phyloP scores from a whole-genome alignment of 805 yeast genomes.

The Suhomyces tanzawaensis region DNA sequence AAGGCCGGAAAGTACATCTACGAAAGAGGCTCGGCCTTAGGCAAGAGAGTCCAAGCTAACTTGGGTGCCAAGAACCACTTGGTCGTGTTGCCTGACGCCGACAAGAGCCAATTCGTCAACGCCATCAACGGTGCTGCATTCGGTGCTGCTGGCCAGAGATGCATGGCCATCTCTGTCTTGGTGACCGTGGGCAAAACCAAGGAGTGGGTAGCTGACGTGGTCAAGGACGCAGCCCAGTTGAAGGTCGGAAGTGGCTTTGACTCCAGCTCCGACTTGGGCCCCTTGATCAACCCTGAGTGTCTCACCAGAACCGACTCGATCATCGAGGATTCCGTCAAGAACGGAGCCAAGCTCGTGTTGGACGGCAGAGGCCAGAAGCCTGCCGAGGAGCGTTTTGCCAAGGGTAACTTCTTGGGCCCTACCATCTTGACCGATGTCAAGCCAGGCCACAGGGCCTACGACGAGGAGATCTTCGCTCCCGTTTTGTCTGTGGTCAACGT shows the following conservation, averaged over 20 bases:
- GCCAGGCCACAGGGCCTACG: slow-evolving; percentile 70
- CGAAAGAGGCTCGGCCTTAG: slow-evolving; percentile 60
- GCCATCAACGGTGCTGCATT: slow-evolving; percentile 74
- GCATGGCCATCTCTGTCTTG: slow-evolving; percentile 74
- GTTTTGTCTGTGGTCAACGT: slow-evolving; percentile 61
- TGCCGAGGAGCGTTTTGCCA: slow-evolving; percentile 32
- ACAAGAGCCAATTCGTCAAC: slow-evolving; percentile 58
- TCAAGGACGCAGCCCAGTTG: slow-evolving; percentile 54
- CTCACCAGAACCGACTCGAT: slow-evolving; percentile 54
- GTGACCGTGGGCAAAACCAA: slow-evolving; percentile 68
- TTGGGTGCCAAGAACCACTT: slow-evolving; percentile 80
- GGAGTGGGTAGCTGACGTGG: slow-evolving; percentile 61
- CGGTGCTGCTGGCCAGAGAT: slow-evolving; percentile 84
- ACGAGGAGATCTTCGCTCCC: slow-evolving; percentile 77
- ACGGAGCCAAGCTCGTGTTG: slow-evolving; percentile 60
- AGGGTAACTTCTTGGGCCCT: slow-evolving; percentile 73
- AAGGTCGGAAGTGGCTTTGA: slow-evolving; percentile 68
- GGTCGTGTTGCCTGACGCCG: slow-evolving; percentile 70
- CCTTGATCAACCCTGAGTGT: slow-evolving; percentile 63
- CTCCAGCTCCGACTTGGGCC: slow-evolving; percentile 62
- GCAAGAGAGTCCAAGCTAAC: slow-evolving; percentile 75
- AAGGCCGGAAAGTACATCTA: slow-evolving; percentile 75
- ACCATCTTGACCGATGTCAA: slow-evolving; percentile 60
- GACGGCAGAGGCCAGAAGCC: slow-evolving; percentile 59
- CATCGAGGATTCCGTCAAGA: slow-evolving; percentile 52